Base-by-base conservation (phyloP, 192 early-diverging fungal genomes). In the Phycomyces blakesleeanus region DNA sequence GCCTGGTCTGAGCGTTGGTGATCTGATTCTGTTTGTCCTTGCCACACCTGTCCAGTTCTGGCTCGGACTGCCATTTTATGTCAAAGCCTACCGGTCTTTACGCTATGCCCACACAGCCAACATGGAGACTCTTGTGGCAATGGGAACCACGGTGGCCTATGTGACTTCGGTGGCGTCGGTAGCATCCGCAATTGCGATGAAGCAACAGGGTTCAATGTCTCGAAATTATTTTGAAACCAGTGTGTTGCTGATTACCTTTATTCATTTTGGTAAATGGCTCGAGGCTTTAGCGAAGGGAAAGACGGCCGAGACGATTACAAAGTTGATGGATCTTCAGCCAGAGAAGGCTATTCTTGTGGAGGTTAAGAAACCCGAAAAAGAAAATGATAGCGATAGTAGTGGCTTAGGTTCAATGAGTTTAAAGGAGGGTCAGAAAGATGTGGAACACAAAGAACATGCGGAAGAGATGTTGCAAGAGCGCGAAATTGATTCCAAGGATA, bases 231-330 rank as follows among this genome's bases (percentile, higher is more conserved):
- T 94, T 69, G 92, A 94, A 66, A 92, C 91, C 0, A 69, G 78
- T 15, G 81, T 90, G 14, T 82, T 91, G 39, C 65, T 94, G 57
- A 85, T 93, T 42, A 89, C 88, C 0, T 92, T 94, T 74, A 89
- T 94, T 61, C 76, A 88, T 47, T 70, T 93, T 20, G 92, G 92
- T 42, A 91, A 89, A 67, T 94, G 87, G 79, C 66, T 94, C 40
- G 90, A 92, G 63, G 78, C 77, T 12, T 83, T 84, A 68, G 91
- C 90, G 5, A 94, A 91, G 57, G 91, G 89, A 24, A 78, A 83
- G 66, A 92, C 92, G 0, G 83, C 87, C 7, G 84, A 86, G 68
- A 90, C 90, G 0, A 86, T 93, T 34, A 87, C 86, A 20, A 80
- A 88, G 61, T 63, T 93, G 34, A 77, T 92, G 77, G 77, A 78